phyloP scores from a whole-genome alignment of 2,329 filamentous ascomycete genomes.

The Dactylella cylindrospora region DNA sequence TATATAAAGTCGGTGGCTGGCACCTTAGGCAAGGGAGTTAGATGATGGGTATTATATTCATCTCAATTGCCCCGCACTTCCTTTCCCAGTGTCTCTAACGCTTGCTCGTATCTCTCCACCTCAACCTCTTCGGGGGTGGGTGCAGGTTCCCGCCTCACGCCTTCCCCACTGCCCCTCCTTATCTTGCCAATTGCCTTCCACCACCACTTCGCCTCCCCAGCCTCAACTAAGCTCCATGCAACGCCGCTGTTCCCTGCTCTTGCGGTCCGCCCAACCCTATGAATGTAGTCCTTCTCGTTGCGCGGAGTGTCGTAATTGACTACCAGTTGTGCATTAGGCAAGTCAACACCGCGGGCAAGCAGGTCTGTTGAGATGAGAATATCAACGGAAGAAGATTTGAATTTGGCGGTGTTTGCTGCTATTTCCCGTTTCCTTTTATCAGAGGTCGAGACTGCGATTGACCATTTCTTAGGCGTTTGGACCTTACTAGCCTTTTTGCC shows the following conservation, averaged over 20 bases:
- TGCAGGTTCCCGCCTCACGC: constrained; percentile 52
- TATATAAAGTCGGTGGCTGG: too few relatives aligned
- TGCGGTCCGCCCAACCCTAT: constrained; percentile 87
- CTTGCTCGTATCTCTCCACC: constrained; percentile 52
- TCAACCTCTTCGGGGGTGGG: constrained; percentile 9
- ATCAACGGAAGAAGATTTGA: constrained; percentile 58
- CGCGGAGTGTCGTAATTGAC: constrained; percentile 91
- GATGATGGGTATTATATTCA: too few relatives aligned
- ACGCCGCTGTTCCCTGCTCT: constrained; percentile 73
- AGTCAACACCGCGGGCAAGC: constrained; percentile 86
- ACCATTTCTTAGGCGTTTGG: constrained; percentile 54
- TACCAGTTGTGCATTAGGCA: constrained; percentile 75
- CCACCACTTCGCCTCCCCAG: constrained; percentile 87
- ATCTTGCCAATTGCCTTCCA: constrained; percentile 74
- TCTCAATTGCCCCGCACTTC: constrained; percentile 63
- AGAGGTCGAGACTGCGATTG: constrained; percentile 48
- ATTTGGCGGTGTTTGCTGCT: constrained; percentile 61
- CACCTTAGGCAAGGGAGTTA: too few relatives aligned
- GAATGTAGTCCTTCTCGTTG: constrained; percentile 79
- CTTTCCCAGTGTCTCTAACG: constrained; percentile 61
- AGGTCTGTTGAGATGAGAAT: constrained; percentile 89
- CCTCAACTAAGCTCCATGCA: constrained; percentile 83
- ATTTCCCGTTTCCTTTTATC: constrained; percentile 39
- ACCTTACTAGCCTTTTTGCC: constrained; percentile 3
- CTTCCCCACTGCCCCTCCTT: constrained; percentile 56